These are phyloP conservation scores for Geranium incanum DNA, from an alignment of 441 rosid genomes.

Conservation along the genomic window DNA sequence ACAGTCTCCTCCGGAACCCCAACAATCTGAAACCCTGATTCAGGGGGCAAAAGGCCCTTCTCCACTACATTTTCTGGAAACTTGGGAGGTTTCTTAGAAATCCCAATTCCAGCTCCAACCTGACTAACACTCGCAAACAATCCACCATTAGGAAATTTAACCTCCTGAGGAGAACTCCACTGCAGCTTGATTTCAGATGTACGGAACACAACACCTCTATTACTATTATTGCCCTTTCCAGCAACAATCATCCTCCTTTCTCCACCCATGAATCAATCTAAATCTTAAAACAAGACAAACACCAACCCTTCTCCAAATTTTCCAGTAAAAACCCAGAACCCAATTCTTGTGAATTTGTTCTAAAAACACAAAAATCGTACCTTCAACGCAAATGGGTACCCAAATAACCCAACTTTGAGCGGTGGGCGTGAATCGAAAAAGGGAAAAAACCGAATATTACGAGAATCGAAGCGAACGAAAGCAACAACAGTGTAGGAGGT, in stretches of 20 bases:
- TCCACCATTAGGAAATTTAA: conserved; percentile 38
- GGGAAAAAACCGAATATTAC: conserved; percentile 15
- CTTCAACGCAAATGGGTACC: conserved; percentile 14
- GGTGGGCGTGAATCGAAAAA: conserved; percentile 10
- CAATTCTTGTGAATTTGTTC: neutral
- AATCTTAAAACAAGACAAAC: neutral
- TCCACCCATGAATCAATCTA: conserved; percentile 26
- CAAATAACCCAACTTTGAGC: neutral
- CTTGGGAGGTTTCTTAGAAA: conserved; percentile 36
- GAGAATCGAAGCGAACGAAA: conserved; percentile 14
- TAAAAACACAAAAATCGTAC: neutral
- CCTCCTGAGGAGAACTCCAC: conserved; percentile 30
- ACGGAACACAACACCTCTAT: conserved; percentile 34
- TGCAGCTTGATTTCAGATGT: conserved; percentile 33
- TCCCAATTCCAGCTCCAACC: conserved; percentile 54
- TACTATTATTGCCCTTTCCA: conserved; percentile 30
- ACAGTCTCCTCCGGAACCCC: conserved; percentile 31
- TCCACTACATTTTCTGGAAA: conserved; percentile 33
- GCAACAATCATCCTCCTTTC: conserved; percentile 22
- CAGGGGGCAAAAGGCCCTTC: conserved; percentile 42
- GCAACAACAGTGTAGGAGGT: conserved; percentile 4
- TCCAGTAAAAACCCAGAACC: neutral
- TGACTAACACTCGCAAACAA: conserved; percentile 75
- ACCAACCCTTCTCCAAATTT: neutral
- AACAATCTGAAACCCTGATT: conserved; percentile 30